These are phyloP conservation scores for Erythrophleum fordii DNA, from an alignment of 306 rosid species.

Conservation along the genomic window DNA sequence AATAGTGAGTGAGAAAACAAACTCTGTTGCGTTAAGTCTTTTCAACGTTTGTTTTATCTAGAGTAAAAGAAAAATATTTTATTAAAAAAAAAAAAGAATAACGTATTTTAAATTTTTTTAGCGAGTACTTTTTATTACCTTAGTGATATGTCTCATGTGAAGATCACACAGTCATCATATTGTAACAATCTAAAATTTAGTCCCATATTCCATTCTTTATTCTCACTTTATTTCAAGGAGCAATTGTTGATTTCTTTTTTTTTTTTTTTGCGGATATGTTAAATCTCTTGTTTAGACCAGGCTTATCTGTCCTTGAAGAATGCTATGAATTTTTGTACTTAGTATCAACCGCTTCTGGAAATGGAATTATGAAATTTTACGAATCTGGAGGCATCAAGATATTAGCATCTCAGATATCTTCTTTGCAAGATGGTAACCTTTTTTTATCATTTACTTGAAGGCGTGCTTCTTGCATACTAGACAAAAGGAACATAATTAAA, in stretches of 20 bases:
- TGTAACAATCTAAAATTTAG: not conserved
- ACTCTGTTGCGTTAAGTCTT: not conserved
- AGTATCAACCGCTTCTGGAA: constrained; percentile 69
- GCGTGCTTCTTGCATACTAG: constrained; percentile 2
- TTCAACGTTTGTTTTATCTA: not conserved
- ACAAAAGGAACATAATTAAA: not conserved
- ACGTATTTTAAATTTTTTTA: not conserved
- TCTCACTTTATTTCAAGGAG: constrained; percentile 1
- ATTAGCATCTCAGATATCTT: constrained; percentile 67
- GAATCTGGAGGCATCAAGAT: constrained; percentile 65
- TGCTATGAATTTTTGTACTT: constrained; percentile 85
- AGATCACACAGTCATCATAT: not conserved
- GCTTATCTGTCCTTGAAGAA: constrained; percentile 66
- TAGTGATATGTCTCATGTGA: constrained; percentile 6
- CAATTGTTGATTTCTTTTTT: constrained; percentile 16
- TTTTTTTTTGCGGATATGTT: too few relatives aligned
- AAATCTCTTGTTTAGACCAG: constrained; percentile 58
- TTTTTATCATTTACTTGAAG: constrained; percentile 31
- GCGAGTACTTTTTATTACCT: not conserved
- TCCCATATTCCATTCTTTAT: not conserved
- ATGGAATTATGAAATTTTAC: constrained; percentile 59
- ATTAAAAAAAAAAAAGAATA: too few relatives aligned
- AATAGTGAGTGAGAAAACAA: not conserved
- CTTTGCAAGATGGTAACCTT: constrained; percentile 68
- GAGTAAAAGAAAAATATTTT: not conserved